phyloP scores from a whole-genome alignment of 2,329 filamentous ascomycete species.

The Phyllosticta citrichinensis region DNA sequence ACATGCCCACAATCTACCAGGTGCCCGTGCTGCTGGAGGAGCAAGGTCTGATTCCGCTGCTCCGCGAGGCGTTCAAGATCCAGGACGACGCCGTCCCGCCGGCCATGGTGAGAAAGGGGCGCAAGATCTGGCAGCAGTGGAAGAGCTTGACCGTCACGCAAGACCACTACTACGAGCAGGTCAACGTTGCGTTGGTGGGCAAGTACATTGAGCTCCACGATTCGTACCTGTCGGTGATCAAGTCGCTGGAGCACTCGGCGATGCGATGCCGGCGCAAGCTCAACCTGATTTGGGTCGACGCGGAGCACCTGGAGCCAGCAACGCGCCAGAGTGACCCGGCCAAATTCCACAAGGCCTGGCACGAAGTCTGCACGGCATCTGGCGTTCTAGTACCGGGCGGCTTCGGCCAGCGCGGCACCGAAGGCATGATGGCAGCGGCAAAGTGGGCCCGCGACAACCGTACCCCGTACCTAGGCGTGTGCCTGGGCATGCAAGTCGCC shows the following conservation, averaged over 20 bases:
- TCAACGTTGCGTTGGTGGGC: constrained; percentile 79
- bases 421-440: constrained; percentile 84
- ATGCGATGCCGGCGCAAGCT: constrained; percentile 78
- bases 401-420: constrained; percentile 71
- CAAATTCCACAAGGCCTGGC: constrained; percentile 79
- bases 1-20: constrained; percentile 86
- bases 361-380: constrained; percentile 60
- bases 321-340: constrained; percentile 54
- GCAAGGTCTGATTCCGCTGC: constrained; percentile 61
- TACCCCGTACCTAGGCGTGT: constrained; percentile 78
- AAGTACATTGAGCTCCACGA: constrained; percentile 84
- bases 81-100: constrained; percentile 45
- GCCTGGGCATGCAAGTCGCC: constrained; percentile 85
- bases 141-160: constrained; percentile 57
- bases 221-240: constrained; percentile 74
- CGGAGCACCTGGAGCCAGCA: constrained; percentile 67
- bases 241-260: constrained; percentile 80
- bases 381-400: constrained; percentile 64
- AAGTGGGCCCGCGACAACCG: constrained; percentile 77
- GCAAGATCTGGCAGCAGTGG: constrained; percentile 70
- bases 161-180: constrained; percentile 55
- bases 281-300: constrained; percentile 74
- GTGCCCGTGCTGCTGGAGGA: constrained; percentile 85
- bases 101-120: constrained; percentile 51
- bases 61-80: constrained; percentile 57